phyloP scores from a whole-genome alignment of 2,329 filamentous ascomycete genomes.

The Colletotrichum shisoi region DNA sequence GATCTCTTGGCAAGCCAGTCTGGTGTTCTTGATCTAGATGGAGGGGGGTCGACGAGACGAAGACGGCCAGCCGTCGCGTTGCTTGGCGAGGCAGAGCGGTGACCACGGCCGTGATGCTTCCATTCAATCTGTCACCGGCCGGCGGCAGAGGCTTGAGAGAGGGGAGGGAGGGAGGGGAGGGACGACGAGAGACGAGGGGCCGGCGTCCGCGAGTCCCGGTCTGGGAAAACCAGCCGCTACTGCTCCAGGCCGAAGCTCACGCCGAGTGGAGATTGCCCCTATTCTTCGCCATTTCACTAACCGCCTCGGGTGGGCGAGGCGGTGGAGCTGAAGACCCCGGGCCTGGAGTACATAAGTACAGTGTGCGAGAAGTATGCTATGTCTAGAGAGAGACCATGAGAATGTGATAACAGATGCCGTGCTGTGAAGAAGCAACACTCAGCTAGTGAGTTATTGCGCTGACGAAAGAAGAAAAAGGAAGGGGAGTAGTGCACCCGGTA shows the following conservation, averaged over 20 bases:
- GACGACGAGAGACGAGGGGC: constrained; percentile 2
- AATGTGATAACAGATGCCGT: not conserved
- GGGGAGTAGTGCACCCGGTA: not conserved
- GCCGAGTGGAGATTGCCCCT: constrained; percentile 38
- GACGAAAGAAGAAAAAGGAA: not conserved
- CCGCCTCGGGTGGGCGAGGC: constrained; percentile 20
- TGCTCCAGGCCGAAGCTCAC: constrained; percentile 29
- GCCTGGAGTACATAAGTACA: not conserved
- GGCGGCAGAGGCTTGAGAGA: not conserved
- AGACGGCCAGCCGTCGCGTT: not conserved
- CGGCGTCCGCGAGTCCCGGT: constrained; percentile 34
- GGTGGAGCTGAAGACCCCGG: not conserved
- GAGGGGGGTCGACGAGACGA: not conserved
- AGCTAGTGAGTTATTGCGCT: not conserved
- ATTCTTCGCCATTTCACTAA: constrained; percentile 31
- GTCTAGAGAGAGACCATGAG: not conserved
- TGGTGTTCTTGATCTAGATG: constrained; percentile 9
- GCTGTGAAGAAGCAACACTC: not conserved
- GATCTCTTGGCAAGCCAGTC: constrained; percentile 30
- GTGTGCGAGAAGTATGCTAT: not conserved
- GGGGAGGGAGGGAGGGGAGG: not conserved
- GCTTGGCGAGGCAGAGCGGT: not conserved
- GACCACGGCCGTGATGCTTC: not conserved
- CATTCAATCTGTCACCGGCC: too few species aligned
- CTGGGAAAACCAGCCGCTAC: constrained; percentile 32